phyloP scores from a whole-genome alignment of 1,139 yeast genomes.

The Kodamaea derodonti region DNA sequence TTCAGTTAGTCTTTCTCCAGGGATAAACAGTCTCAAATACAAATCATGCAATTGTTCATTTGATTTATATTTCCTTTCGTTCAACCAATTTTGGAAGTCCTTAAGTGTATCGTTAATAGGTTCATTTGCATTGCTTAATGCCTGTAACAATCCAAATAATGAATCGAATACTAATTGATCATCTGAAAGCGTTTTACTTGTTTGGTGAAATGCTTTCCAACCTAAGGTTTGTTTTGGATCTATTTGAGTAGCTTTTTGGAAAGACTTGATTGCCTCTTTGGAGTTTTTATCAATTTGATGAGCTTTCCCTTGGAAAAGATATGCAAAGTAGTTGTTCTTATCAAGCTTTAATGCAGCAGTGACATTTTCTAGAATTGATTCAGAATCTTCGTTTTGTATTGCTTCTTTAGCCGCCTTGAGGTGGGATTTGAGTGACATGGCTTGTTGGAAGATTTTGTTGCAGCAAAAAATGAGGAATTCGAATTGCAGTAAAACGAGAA shows the following conservation, averaged over 20 bases:
- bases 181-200: conserved; percentile 33
- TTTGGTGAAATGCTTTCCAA: conserved; percentile 73
- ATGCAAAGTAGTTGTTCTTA: conserved; percentile 58
- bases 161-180: conserved; percentile 42
- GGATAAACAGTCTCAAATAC: conserved; percentile 54
- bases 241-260: conserved; percentile 51
- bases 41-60: conserved; percentile 35
- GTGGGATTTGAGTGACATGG: conserved; percentile 30
- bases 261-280: conserved; percentile 46
- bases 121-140: conserved; percentile 28
- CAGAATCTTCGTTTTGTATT: conserved; percentile 54
- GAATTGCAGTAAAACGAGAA: no score
- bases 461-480: no score
- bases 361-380: conserved; percentile 50
- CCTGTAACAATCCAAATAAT: conserved; percentile 22
- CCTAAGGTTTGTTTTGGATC: conserved; percentile 59
- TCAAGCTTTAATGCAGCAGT: conserved; percentile 54
- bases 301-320: conserved; percentile 60
- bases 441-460: no score
- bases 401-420: conserved; percentile 62
- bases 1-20: conserved; percentile 60
- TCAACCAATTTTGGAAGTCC: conserved; percentile 45
- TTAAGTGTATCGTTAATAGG: conserved; percentile 45
- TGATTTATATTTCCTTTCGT: conserved; percentile 27
- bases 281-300: conserved; percentile 39